These are phyloP conservation scores for Lentinula sp. DNA, from an alignment of 768 basidiomycete genomes.

Conservation along the genomic window DNA sequence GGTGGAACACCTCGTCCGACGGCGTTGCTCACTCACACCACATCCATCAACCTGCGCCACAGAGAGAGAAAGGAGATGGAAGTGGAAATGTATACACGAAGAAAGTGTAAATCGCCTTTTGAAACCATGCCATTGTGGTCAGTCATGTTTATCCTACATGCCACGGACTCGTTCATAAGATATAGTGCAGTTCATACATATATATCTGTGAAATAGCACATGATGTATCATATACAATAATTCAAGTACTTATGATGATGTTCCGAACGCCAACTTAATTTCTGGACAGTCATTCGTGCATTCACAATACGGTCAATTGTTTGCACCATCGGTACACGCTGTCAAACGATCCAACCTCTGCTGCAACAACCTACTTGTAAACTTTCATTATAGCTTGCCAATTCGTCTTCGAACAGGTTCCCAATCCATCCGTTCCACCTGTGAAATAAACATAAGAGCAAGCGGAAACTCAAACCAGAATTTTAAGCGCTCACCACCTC, in stretches of 20 bases:
- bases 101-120: not conserved
- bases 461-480: not conserved
- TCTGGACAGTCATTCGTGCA: no score
- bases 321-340: no score
- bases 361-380: no score
- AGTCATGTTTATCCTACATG: no score
- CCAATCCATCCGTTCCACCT: conserved; percentile 69
- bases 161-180: no score
- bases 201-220: no score
- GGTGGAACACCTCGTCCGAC: not conserved
- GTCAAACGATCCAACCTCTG: not conserved
- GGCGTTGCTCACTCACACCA: not conserved
- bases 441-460: conserved; percentile 1
- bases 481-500: conserved; percentile 49
- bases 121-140: not conserved
- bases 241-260: no score
- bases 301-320: no score
- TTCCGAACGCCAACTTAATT: no score
- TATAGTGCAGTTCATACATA: no score
- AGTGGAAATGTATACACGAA: conserved; percentile 2
- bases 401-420: conserved; percentile 29
- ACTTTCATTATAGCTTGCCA: not conserved
- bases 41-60: conserved; percentile 4
- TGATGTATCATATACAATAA: no score
- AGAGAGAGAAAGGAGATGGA: conserved; percentile 1